Percentiles rank a stretch among this genome's conserved stretches.
Evolutionary conservation across 2,329 filamentous ascomycete species (phyloP).

Genomic region (Neurospora sp.): DNA sequence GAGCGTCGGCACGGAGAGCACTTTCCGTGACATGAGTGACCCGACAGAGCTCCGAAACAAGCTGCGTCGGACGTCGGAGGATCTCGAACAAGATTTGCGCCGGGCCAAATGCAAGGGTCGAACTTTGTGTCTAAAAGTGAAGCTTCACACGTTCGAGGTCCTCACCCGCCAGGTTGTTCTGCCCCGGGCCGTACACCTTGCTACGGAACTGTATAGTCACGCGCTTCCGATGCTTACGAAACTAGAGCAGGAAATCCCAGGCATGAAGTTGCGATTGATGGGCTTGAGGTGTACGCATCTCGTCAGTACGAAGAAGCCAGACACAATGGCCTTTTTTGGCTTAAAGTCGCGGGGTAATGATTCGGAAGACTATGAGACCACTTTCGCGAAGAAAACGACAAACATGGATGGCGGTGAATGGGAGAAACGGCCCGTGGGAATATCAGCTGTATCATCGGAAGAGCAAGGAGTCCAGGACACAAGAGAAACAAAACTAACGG

Average conservation of each 20-base stretch:
- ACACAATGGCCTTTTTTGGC: constrained; percentile 73
- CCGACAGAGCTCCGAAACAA: constrained; percentile 62
- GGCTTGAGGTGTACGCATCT: constrained; percentile 82
- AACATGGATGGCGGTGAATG: constrained; percentile 38
- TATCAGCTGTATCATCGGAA: constrained; percentile 38
- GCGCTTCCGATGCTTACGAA: constrained; percentile 75
- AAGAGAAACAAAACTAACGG: background rate
- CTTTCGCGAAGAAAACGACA: background rate
- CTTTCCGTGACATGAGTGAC: constrained; percentile 72
- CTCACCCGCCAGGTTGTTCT: constrained; percentile 71
- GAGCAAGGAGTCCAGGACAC: background rate
- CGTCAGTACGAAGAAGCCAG: constrained; percentile 72
- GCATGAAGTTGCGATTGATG: constrained; percentile 74
- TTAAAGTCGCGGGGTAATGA: constrained; percentile 30
- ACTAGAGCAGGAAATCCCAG: constrained; percentile 72
- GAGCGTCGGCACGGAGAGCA: constrained; percentile 87
- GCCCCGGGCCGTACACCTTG: constrained; percentile 59
- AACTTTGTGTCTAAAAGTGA: constrained; percentile 87
- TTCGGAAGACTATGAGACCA: constrained; percentile 9
- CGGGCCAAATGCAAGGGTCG: constrained; percentile 76
- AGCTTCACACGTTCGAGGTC: constrained; percentile 89
- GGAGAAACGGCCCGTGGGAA: constrained; percentile 55
- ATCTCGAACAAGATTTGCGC: constrained; percentile 76
- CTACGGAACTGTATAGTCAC: constrained; percentile 76
- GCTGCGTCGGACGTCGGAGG: constrained; percentile 69